Conservation (phyloP, 2,329 filamentous ascomycete species). For the Hypoxylon sp. region DNA sequence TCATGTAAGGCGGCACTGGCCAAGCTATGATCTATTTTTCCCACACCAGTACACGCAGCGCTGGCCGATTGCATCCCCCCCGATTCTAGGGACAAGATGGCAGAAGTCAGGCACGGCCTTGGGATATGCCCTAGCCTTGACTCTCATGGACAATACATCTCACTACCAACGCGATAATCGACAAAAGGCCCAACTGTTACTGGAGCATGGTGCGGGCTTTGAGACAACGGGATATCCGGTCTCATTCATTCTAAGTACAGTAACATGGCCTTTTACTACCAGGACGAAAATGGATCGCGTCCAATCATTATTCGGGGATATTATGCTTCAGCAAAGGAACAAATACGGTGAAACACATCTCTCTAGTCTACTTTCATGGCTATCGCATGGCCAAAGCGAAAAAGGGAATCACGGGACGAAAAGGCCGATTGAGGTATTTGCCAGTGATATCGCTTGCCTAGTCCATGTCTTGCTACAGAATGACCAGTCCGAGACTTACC, state of each 20-base stretch:
- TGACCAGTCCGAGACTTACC: background rate
- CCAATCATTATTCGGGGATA: background rate
- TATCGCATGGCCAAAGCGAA: background rate
- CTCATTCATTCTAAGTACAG: conserved; percentile 5
- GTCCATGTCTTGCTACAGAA: background rate
- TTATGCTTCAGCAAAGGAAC: background rate
- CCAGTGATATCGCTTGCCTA: background rate
- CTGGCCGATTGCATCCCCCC: background rate
- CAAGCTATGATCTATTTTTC: background rate
- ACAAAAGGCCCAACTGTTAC: background rate
- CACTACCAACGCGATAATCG: background rate
- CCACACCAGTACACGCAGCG: background rate
- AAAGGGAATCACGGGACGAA: background rate
- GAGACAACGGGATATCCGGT: conserved; percentile 4
- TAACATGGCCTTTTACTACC: background rate
- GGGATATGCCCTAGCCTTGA: background rate
- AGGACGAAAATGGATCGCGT: background rate
- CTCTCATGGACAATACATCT: background rate
- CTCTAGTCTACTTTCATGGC: background rate
- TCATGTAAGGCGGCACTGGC: background rate
- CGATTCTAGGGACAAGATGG: background rate
- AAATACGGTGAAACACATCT: conserved; percentile 12
- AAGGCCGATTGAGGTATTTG: background rate
- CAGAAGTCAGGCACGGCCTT: background rate
- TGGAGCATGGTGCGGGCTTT: conserved; percentile 1